These are phyloP conservation scores for Russula ochroleuca DNA, from an alignment of 768 basidiomycete genomes.

Conservation along the genomic window DNA sequence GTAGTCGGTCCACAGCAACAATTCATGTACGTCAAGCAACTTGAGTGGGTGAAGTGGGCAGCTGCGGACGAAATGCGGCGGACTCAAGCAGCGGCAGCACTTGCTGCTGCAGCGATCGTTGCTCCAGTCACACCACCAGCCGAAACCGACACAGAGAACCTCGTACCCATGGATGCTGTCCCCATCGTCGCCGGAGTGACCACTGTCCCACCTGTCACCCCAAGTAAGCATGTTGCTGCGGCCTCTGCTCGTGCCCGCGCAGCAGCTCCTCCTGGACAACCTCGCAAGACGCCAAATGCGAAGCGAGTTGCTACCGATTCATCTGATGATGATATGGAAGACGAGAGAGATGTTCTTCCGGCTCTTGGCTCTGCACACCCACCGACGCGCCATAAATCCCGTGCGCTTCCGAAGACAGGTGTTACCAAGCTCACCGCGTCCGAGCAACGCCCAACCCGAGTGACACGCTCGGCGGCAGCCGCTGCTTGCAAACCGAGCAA, in stretches of 20 bases:
- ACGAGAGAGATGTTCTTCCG: conserved; percentile 58
- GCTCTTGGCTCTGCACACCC: conserved; percentile 52
- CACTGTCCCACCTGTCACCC: conserved; percentile 69
- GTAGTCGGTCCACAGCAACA: conserved; percentile 93
- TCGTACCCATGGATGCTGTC: conserved; percentile 28
- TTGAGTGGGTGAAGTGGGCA: conserved; percentile 92
- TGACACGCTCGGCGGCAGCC: conserved; percentile 63
- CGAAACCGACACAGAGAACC: conserved; percentile 59
- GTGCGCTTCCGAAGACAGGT: conserved; percentile 36
- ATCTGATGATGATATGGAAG: conserved; percentile 58
- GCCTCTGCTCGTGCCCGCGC: conserved; percentile 67
- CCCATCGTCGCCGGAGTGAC: conserved; percentile 27
- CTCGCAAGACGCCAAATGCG: conserved; percentile 79
- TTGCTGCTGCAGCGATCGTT: conserved; percentile 45
- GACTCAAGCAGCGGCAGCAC: conserved; percentile 39
- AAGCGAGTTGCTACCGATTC: conserved; percentile 68
- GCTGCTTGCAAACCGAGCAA: conserved; percentile 31
- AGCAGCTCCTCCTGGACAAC: conserved; percentile 77
- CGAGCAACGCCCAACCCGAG: conserved; percentile 68
- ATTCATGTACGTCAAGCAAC: conserved; percentile 90
- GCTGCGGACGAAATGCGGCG: conserved; percentile 76
- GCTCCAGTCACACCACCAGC: conserved; percentile 79
- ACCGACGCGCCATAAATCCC: conserved; percentile 28
- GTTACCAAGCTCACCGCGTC: conserved; percentile 52
- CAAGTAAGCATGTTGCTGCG: conserved; percentile 66